A percentile compares a stretch with the other conserved stretches of the same genome.
Evolutionary conservation across 208 protist genomes (phyloP).

Genomic region (Giardia muris): DNA sequence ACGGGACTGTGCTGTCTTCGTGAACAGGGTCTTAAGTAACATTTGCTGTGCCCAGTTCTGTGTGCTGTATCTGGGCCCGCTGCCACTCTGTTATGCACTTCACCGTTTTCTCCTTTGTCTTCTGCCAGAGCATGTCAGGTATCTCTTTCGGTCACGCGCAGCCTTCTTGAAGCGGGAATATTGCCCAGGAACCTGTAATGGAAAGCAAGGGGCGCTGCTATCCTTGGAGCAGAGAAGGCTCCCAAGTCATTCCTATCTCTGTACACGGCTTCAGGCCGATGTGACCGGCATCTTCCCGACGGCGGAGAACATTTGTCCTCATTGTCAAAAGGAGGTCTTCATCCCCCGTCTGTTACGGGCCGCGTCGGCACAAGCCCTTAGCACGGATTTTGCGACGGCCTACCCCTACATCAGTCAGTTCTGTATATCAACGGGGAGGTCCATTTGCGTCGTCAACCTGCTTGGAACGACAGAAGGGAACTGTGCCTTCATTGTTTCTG

Average conservation of each 20-base stretch:
- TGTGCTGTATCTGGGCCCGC: background rate
- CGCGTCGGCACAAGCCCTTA: background rate
- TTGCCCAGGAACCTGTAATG: background rate
- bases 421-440: background rate
- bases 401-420: background rate
- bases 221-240: background rate
- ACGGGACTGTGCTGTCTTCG: background rate
- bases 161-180: background rate
- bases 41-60: background rate
- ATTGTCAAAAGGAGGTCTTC: background rate
- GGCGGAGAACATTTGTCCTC: background rate
- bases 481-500: background rate
- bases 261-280: background rate
- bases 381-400: background rate
- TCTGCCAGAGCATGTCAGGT: background rate
- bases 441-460: background rate
- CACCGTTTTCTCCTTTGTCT: background rate
- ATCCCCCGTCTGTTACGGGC: background rate
- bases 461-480: background rate
- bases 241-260: background rate
- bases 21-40: background rate
- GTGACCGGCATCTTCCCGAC: background rate
- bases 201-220: background rate
- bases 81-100: background rate
- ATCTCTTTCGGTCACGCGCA: background rate